Percentiles rank a stretch among this genome's conserved stretches.
These are phyloP conservation scores for Aurifilum marmelostoma DNA, from an alignment of 2,329 filamentous ascomycete genomes.

Conservation along the genomic window DNA sequence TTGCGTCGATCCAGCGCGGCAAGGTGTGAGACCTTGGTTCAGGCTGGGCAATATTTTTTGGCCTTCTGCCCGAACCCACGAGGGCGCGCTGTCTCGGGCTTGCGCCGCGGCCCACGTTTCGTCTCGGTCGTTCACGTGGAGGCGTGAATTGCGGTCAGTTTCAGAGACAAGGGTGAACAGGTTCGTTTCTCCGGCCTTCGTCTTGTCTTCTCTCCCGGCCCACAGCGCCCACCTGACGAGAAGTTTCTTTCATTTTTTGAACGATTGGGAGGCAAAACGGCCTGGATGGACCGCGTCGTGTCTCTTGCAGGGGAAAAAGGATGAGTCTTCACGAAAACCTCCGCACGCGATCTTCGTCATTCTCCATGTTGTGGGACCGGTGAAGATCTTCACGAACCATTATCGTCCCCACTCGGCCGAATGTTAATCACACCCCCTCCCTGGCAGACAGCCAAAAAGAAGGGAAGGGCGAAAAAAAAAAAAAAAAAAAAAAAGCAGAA, in stretches of 20 bases:
- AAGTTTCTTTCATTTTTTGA: background rate
- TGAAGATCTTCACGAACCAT: slow-evolving; percentile 26
- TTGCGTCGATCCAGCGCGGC: slow-evolving; percentile 17
- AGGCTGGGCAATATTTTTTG: slow-evolving; percentile 21
- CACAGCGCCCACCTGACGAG: slow-evolving; percentile 23
- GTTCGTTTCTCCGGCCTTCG: slow-evolving; percentile 15
- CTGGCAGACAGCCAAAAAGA: slow-evolving; percentile 15
- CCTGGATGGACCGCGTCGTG: slow-evolving; percentile 8
- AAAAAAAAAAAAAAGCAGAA: too few species aligned
- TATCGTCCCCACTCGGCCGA: slow-evolving; percentile 24
- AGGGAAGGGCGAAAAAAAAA: background rate
- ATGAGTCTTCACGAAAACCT: slow-evolving; percentile 20
- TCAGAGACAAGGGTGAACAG: slow-evolving; percentile 17
- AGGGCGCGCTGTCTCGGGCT: slow-evolving; percentile 27
- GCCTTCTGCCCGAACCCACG: slow-evolving; percentile 29
- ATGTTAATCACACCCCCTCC: slow-evolving; percentile 23
- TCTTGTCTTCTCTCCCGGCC: slow-evolving; percentile 15
- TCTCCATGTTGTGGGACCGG: slow-evolving; percentile 24
- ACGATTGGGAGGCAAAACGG: slow-evolving; percentile 18
- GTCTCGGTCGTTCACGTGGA: slow-evolving; percentile 27
- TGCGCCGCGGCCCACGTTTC: slow-evolving; percentile 30
- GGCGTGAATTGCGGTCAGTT: slow-evolving; percentile 29
- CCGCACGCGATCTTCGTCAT: slow-evolving; percentile 24
- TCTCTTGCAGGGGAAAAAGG: slow-evolving; percentile 18
- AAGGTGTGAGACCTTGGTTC: slow-evolving; percentile 27